Base-by-base conservation (phyloP, 2,329 filamentous ascomycete genomes). In the Aspergillus caelatus region DNA sequence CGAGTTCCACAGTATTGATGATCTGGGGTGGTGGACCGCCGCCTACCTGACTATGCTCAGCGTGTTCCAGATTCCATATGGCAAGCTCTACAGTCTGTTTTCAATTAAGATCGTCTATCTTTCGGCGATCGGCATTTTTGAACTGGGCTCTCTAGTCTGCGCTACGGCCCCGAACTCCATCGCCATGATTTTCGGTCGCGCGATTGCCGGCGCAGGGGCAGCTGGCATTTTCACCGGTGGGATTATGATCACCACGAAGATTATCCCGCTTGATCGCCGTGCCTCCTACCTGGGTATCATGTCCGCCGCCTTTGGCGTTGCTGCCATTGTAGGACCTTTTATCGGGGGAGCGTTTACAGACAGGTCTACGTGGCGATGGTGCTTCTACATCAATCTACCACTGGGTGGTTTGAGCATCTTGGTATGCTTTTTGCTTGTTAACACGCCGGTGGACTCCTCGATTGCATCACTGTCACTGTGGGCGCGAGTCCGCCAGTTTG, bases 401-500 rank as follows among this genome's bases (percentile, higher is more conserved):
- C 14, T 36, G 12, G 34, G 34, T 7, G 14, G 34, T 6, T 16
- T 36, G 12, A 36, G 34, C 14, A 36, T 36, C 14, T 36, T 36
- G 14, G 34, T 36, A 16, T 36, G 34, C 3, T 36, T 36, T 16
- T 16, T 36, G 34, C 34, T 36, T 5, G 34, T 36, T 14, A 36
- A 36, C 16, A 36, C 34, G 0, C 34, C 34, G 14, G 34, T 36
- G 34, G 34, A 36, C 34, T 16, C 34, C 2, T 36, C 34, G 7
- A 8, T 36, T 16, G 34, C 14, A 14, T 8, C 34, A 36, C 34
- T 36, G 14, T 36, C 34, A 36, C 16, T 36, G 5, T 7, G 12
- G 14, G 14, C 14, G 16, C 34, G 41, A 43, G n/a, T 43, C 19
- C 41, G 62, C 54, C 76, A 81, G 66, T 76, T 86, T 50, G 85